Evolutionary conservation across 768 basidiomycete species (phyloP).

Genomic region (Tulasnella sp.): DNA sequence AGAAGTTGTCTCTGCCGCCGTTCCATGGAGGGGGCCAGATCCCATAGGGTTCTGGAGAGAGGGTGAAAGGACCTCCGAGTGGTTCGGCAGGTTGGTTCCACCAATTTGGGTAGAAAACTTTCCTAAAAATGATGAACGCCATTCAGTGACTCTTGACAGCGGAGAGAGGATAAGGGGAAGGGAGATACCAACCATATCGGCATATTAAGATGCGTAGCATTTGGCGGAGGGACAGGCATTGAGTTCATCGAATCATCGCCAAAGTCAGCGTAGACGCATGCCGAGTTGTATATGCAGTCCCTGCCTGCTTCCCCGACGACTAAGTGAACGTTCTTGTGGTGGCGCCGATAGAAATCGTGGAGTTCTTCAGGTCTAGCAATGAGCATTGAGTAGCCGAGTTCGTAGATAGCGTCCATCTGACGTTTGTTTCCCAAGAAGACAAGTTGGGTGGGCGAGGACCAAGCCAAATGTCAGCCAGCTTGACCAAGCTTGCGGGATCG

Average conservation of each 20-base stretch:
- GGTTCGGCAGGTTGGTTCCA: constrained; percentile 4
- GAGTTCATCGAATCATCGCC: not conserved
- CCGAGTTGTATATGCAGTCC: not conserved
- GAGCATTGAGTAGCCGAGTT: constrained; percentile 15
- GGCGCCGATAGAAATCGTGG: not conserved
- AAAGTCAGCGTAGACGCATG: not conserved
- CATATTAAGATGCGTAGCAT: not conserved
- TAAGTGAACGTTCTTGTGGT: not conserved
- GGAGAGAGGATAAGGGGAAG: too few relatives aligned
- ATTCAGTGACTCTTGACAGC: too few relatives aligned
- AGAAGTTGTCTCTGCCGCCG: constrained; percentile 3
- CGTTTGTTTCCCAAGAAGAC: not conserved
- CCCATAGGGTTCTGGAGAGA: constrained; percentile 1
- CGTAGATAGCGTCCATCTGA: not conserved
- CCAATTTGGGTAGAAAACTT: constrained; percentile 6
- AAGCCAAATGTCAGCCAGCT: not conserved
- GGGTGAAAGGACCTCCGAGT: constrained; percentile 9
- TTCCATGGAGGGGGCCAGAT: not conserved
- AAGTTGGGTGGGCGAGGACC: not conserved
- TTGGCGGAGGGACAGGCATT: not conserved
- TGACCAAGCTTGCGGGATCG: not conserved
- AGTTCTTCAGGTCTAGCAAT: not conserved
- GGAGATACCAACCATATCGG: not conserved
- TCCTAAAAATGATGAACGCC: not conserved
- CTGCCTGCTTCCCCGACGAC: not conserved